A percentile compares a stretch with the other conserved stretches of the same genome.
Conservation (phyloP, 257 asterid species). For the Avicennia marina region DNA sequence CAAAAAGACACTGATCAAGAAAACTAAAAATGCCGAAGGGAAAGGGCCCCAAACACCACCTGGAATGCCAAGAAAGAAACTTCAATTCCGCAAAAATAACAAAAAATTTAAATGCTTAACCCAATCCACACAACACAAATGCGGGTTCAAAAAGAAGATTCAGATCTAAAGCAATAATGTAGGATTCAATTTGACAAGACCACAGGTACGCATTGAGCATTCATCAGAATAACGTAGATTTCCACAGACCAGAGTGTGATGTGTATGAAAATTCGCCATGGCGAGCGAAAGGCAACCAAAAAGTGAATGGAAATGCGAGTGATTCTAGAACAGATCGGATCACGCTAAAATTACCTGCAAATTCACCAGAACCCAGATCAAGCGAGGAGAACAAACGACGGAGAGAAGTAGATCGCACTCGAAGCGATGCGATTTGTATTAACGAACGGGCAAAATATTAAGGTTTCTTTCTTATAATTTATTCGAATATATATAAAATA, state of each 20-base stretch:
- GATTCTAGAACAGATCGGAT: slow-evolving; percentile 22
- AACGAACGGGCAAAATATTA: too few relatives aligned
- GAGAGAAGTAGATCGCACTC: slow-evolving; percentile 1
- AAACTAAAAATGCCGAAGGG: slow-evolving; percentile 9
- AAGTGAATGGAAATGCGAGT: background rate
- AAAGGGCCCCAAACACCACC: slow-evolving; percentile 6
- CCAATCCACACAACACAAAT: background rate
- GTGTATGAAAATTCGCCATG: background rate
- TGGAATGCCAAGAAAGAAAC: slow-evolving; percentile 21
- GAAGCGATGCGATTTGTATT: background rate
- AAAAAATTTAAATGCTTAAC: background rate
- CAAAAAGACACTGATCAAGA: slow-evolving; percentile 20
- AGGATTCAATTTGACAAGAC: background rate
- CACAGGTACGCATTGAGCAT: background rate
- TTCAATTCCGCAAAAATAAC: slow-evolving; percentile 9
- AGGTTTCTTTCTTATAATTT: too few relatives aligned
- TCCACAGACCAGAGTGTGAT: background rate
- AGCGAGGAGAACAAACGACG: slow-evolving; percentile 16
- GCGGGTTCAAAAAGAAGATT: background rate
- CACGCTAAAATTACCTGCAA: slow-evolving; percentile 21
- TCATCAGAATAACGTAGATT: slow-evolving; percentile 3
- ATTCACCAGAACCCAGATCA: slow-evolving; percentile 28
- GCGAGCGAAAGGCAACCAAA: background rate
- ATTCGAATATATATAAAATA: too few relatives aligned
- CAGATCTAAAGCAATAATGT: slow-evolving; percentile 15